Percentiles rank a stretch among this genome's conserved stretches.
Evolutionary conservation across 108 stramenopile genomes (phyloP).

Genomic region (Schizochytrium sp.): DNA sequence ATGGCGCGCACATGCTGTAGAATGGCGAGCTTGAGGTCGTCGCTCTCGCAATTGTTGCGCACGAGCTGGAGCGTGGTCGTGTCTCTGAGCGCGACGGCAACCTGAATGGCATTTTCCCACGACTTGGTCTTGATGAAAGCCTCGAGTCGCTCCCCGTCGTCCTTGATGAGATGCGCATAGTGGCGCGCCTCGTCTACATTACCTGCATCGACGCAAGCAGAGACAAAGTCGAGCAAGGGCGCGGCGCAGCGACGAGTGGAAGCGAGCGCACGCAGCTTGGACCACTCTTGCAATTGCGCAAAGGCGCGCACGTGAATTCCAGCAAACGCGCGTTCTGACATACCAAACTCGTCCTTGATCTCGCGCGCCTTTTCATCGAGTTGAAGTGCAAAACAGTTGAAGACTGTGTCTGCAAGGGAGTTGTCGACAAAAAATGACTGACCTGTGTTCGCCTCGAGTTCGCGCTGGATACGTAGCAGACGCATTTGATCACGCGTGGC

Average conservation of each 20-base stretch:
- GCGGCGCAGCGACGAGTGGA: background rate
- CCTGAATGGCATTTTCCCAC: constrained; percentile 9
- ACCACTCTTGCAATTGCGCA: background rate
- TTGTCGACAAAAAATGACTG: background rate
- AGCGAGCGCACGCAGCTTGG: background rate
- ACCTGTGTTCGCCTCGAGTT: background rate
- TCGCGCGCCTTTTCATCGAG: background rate
- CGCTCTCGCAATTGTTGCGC: background rate
- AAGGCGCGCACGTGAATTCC: background rate
- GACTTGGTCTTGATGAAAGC: background rate
- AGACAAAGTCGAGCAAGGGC: background rate
- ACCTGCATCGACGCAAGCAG: background rate
- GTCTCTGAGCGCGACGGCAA: background rate
- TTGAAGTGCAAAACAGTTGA: background rate
- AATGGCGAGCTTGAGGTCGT: background rate
- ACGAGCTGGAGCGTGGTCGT: constrained; percentile 5
- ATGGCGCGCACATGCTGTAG: background rate
- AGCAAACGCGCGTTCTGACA: background rate
- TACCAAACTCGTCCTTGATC: background rate
- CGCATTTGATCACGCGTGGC: background rate
- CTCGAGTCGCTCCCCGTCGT: background rate
- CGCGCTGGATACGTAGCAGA: background rate
- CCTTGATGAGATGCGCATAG: constrained; percentile 4
- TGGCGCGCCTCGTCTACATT: background rate
- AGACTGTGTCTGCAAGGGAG: background rate